Evolutionary conservation across 305 asterid species (phyloP).

Genomic region (Rubia peregrina): DNA sequence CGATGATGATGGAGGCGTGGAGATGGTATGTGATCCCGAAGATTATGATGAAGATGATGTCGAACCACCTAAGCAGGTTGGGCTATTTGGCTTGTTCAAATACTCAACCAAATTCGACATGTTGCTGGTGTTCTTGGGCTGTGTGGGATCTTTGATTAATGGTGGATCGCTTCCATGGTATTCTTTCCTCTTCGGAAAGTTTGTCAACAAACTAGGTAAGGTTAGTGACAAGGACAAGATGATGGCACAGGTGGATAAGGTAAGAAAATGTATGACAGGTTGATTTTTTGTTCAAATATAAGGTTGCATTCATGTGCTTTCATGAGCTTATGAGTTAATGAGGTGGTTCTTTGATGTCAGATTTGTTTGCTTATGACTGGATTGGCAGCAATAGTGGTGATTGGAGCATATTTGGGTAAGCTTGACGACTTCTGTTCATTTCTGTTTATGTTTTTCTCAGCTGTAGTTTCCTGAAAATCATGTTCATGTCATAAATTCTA

Average conservation of each 20-base stretch:
- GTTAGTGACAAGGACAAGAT: slow-evolving; percentile 30
- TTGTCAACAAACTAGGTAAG: slow-evolving; percentile 57
- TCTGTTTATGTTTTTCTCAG: neutral
- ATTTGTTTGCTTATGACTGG: slow-evolving; percentile 68
- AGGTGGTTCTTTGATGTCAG: slow-evolving; percentile 23
- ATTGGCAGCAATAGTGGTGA: slow-evolving; percentile 50
- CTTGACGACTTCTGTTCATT: slow-evolving; percentile 6
- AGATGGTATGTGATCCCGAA: slow-evolving; percentile 23
- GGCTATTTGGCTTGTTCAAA: slow-evolving; percentile 59
- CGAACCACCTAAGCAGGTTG: slow-evolving; percentile 34
- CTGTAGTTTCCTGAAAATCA: slow-evolving; percentile 1
- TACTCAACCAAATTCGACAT: slow-evolving; percentile 61
- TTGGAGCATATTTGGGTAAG: slow-evolving; percentile 81
- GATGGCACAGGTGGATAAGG: slow-evolving; percentile 67
- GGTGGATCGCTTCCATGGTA: slow-evolving; percentile 96
- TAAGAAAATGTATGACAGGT: slow-evolving; percentile 15
- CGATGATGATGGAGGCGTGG: slow-evolving; percentile 12
- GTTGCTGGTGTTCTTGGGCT: slow-evolving; percentile 55
- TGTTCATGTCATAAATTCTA: slow-evolving; percentile 19
- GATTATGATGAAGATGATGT: slow-evolving; percentile 48
- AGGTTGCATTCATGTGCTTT: neutral
- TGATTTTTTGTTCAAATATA: neutral
- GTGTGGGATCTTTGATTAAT: slow-evolving; percentile 70
- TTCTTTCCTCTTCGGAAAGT: slow-evolving; percentile 58
- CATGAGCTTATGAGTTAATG: neutral